These are phyloP conservation scores for Scutellospora calospora DNA, from an alignment of 371 early-diverging fungal genomes.

Conservation along the genomic window DNA sequence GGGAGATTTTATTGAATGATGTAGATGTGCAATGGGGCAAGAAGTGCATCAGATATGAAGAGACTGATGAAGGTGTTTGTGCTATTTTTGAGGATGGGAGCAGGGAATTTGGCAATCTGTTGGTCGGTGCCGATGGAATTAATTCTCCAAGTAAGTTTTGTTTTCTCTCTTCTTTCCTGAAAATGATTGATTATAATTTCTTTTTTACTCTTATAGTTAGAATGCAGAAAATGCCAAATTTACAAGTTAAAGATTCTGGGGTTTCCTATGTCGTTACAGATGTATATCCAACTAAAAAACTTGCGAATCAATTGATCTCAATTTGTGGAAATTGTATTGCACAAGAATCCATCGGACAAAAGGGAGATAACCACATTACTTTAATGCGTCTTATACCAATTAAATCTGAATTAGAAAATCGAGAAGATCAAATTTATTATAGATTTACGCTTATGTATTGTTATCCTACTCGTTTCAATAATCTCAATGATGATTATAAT, in stretches of 20 bases:
- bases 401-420: too few species aligned
- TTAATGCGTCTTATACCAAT: too few species aligned
- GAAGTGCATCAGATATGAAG: slow-evolving; percentile 4
- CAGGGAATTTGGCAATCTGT: not conserved
- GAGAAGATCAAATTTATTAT: not conserved
- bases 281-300: not conserved
- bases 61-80: not conserved
- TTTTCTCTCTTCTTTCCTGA: too few species aligned
- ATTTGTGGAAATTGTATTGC: not conserved
- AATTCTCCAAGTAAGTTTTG: not conserved
- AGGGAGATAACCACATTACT: not conserved
- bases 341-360: not conserved
- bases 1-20: not conserved
- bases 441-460: not conserved
- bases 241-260: not conserved
- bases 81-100: not conserved
- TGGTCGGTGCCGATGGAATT: slow-evolving; percentile 16
- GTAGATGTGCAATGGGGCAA: not conserved
- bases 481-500: not conserved
- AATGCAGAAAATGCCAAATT: not conserved
- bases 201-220: not conserved
- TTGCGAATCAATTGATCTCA: not conserved
- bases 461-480: not conserved
- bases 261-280: not conserved
- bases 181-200: not conserved